Evolutionary conservation across 202 grass and related monocot genomes (phyloP).

Genomic region (Panicum virgatum): DNA sequence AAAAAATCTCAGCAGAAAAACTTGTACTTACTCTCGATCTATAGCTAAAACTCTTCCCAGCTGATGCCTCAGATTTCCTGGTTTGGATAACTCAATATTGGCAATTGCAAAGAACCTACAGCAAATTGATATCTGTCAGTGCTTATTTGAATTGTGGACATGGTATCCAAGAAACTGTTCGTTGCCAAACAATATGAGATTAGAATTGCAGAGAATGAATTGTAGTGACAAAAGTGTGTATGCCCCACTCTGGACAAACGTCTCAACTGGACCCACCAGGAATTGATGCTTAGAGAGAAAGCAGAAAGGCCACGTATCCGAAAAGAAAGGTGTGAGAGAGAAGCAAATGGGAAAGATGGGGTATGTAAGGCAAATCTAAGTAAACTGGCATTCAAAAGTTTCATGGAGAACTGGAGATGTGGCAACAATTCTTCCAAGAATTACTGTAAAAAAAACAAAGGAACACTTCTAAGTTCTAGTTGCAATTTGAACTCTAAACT

Average conservation of each 20-base stretch:
- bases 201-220: constrained; percentile 16
- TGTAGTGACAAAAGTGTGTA: too few relatives aligned
- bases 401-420: too few relatives aligned
- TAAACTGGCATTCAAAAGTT: background rate
- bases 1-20: constrained; percentile 23
- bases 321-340: background rate
- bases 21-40: constrained; percentile 76
- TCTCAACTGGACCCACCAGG: background rate
- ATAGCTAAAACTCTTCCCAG: constrained; percentile 85
- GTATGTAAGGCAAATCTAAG: background rate
- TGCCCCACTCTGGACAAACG: background rate
- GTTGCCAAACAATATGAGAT: constrained; percentile 14
- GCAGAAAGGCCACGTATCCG: background rate
- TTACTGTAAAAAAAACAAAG: background rate
- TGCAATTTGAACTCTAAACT: constrained; percentile 13
- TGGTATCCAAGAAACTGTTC: constrained; percentile 13
- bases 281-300: background rate
- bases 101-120: constrained; percentile 82
- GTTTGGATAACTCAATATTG: constrained; percentile 88
- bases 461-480: background rate
- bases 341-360: background rate
- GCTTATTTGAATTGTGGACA: constrained; percentile 29
- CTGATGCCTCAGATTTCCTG: constrained; percentile 79
- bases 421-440: background rate
- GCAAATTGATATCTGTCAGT: constrained; percentile 35